phyloP scores from a whole-genome alignment of 768 basidiomycete species.

The Hydnum rufescens region DNA sequence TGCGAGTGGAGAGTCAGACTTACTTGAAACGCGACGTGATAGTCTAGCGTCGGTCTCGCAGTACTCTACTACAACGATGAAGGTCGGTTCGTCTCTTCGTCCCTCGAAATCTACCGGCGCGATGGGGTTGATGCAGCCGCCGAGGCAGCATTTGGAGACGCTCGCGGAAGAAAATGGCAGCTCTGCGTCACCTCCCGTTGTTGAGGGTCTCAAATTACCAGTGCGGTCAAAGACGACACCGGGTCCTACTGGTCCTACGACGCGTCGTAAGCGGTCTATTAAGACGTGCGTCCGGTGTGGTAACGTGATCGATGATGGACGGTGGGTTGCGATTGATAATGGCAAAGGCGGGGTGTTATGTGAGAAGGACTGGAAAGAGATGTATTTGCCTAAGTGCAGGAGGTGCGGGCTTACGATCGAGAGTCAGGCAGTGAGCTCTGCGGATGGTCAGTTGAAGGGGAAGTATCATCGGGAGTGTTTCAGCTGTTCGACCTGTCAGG shows the following conservation, averaged over 20 bases:
- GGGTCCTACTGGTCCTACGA: not conserved
- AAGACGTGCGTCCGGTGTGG: constrained; percentile 46
- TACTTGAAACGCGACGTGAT: not conserved
- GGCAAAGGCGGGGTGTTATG: constrained; percentile 35
- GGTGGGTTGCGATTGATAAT: constrained; percentile 37
- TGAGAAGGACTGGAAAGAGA: constrained; percentile 85
- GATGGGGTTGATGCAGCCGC: not conserved
- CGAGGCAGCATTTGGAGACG: constrained; percentile 23
- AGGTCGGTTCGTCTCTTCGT: not conserved
- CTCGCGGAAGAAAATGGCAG: constrained; percentile 23
- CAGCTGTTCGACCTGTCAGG: constrained; percentile 67
- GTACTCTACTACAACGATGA: not conserved
- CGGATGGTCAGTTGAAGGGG: constrained; percentile 86
- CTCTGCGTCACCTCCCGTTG: not conserved
- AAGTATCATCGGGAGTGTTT: constrained; percentile 91
- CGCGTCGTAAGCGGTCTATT: constrained; percentile 8
- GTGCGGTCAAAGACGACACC: not conserved
- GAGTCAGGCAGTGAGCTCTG: constrained; percentile 73
- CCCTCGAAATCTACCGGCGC: constrained; percentile 18
- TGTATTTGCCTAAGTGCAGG: constrained; percentile 93
- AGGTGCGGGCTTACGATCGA: constrained; percentile 76
- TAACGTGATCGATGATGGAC: constrained; percentile 50
- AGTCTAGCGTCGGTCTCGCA: not conserved
- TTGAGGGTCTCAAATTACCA: not conserved
- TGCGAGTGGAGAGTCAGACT: not conserved